Evolutionary conservation across 2,329 filamentous ascomycete species (phyloP).

Genomic region (Apiospora marii): DNA sequence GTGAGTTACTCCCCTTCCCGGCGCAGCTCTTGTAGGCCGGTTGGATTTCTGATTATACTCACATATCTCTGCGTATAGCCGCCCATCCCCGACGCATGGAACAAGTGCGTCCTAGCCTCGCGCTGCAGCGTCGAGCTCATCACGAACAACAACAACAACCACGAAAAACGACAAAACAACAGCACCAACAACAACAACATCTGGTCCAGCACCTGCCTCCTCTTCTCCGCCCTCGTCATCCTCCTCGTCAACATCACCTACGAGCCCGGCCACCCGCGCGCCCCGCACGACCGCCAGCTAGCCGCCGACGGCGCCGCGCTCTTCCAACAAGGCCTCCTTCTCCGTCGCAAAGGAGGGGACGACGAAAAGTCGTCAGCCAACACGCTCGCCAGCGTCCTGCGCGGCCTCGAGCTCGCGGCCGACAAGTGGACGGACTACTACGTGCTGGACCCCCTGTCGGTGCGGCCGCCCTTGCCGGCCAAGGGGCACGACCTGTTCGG

Average conservation of each 20-base stretch:
- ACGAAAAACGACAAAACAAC: slow-evolving; percentile 31
- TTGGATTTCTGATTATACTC: neutral
- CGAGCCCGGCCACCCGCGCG: slow-evolving; percentile 32
- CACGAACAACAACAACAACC: slow-evolving; percentile 28
- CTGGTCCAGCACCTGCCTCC: slow-evolving; percentile 37
- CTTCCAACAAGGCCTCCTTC: neutral
- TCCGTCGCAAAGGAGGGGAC: neutral
- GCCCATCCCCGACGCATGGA: slow-evolving; percentile 34
- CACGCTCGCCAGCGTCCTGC: neutral
- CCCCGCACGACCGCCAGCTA: slow-evolving; percentile 33
- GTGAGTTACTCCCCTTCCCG: neutral
- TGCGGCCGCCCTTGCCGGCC: neutral
- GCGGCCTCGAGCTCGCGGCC: slow-evolving; percentile 18
- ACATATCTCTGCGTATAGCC: slow-evolving; percentile 24
- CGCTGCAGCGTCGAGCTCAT: slow-evolving; percentile 36
- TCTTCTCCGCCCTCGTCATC: slow-evolving; percentile 38
- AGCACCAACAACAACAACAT: neutral
- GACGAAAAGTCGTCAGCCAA: neutral
- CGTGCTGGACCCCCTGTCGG: slow-evolving; percentile 4
- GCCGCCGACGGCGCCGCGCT: slow-evolving; percentile 30
- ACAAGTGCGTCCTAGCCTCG: slow-evolving; percentile 33
- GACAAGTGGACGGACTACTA: slow-evolving; percentile 14
- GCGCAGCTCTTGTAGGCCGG: neutral
- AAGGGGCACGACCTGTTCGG: neutral
- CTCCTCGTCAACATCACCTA: slow-evolving; percentile 37